These are phyloP conservation scores for Pleurotus pulmonarius DNA, from an alignment of 768 basidiomycete species.

Conservation along the genomic window DNA sequence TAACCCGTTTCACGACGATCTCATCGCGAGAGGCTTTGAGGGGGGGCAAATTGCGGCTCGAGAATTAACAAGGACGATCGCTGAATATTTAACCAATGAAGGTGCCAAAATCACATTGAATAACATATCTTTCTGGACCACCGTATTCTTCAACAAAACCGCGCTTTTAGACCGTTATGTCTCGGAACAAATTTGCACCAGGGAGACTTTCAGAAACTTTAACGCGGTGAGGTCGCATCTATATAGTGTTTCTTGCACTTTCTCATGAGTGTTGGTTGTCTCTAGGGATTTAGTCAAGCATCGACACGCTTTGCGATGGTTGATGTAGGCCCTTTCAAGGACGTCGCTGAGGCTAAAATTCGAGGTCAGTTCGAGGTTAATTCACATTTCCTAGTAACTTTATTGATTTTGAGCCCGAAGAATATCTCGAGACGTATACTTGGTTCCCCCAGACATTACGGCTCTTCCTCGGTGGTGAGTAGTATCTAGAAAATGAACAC, in stretches of 20 bases:
- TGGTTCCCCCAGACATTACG: constrained; percentile 73
- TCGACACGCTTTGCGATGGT: constrained; percentile 68
- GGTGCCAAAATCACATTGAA: constrained; percentile 52
- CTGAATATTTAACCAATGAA: constrained; percentile 62
- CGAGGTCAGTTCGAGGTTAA: constrained; percentile 42
- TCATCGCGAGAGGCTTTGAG: constrained; percentile 58
- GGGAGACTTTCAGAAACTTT: constrained; percentile 70
- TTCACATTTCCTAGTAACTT: neutral
- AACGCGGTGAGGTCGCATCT: constrained; percentile 33
- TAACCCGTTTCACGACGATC: constrained; percentile 57
- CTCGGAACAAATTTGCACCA: constrained; percentile 51
- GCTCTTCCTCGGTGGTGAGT: constrained; percentile 68
- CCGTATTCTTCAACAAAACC: constrained; percentile 64
- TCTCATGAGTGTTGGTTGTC: constrained; percentile 5
- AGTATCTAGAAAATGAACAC: neutral
- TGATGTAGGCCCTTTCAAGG: constrained; percentile 64
- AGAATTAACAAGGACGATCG: constrained; percentile 63
- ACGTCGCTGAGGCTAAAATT: constrained; percentile 63
- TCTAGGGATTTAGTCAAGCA: constrained; percentile 66
- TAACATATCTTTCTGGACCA: constrained; percentile 73
- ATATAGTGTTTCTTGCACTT: neutral
- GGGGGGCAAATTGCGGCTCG: constrained; percentile 67
- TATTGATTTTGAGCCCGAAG: constrained; percentile 26
- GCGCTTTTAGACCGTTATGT: constrained; percentile 49
- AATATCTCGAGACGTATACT: constrained; percentile 67